These are phyloP conservation scores for Mycena rosella DNA, from an alignment of 768 basidiomycete genomes.

Conservation along the genomic window DNA sequence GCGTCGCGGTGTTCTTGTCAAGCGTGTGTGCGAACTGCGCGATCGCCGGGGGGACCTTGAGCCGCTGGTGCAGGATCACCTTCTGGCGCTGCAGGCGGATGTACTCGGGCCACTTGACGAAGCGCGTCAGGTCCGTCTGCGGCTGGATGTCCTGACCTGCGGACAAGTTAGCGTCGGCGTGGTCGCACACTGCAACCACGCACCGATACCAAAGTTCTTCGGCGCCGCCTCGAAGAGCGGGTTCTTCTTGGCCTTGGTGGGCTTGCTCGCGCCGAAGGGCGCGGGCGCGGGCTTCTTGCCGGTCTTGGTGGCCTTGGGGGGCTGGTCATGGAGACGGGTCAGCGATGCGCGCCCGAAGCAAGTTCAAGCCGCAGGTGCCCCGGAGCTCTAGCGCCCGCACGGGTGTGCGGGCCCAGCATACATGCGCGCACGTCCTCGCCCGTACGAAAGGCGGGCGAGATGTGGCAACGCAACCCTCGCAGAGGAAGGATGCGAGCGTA, in stretches of 20 bases:
- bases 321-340: constrained; percentile 94
- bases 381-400: constrained; percentile 68
- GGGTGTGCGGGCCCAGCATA: constrained; percentile 31
- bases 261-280: constrained; percentile 84
- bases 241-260: constrained; percentile 87
- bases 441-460: no score
- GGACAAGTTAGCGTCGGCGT: neutral
- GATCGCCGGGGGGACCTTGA: constrained; percentile 98
- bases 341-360: constrained; percentile 46
- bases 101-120: constrained; percentile 99
- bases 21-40: constrained; percentile 96
- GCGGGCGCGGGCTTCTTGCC: constrained; percentile 90
- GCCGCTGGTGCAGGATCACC: constrained; percentile 96
- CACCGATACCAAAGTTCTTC: constrained; percentile 97
- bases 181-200: constrained; percentile 29
- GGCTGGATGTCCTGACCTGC: constrained; percentile 95
- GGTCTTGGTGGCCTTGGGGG: constrained; percentile 75
- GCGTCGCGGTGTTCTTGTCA: constrained; percentile 99
- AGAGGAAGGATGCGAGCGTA: neutral
- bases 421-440: no score
- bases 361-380: constrained; percentile 51
- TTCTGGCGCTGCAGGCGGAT: constrained; percentile 98
- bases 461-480: no score
- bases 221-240: constrained; percentile 93
- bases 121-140: constrained; percentile 91